phyloP scores from a whole-genome alignment of 2,329 filamentous ascomycete genomes.

The Penicillium expansum region DNA sequence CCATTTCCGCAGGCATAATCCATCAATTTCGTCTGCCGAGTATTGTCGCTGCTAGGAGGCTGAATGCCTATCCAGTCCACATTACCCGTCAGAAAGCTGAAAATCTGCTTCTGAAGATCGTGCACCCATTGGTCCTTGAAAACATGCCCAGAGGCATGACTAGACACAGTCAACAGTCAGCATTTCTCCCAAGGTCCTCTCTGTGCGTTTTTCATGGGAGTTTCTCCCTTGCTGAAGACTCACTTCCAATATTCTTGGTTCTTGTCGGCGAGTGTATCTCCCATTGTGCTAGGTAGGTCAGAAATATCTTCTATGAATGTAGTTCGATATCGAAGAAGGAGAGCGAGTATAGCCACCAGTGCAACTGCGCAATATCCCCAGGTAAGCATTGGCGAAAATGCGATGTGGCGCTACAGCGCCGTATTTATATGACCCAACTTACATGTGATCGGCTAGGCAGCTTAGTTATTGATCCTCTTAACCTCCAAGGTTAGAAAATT shows the following conservation, averaged over 20 bases:
- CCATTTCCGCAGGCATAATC: constrained; percentile 4
- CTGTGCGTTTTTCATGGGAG: background rate
- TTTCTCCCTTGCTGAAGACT: background rate
- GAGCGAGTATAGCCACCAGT: background rate
- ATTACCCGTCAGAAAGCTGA: background rate
- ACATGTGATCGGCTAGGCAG: background rate
- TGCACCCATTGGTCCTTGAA: background rate
- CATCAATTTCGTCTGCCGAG: background rate
- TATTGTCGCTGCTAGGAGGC: background rate
- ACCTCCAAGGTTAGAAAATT: background rate
- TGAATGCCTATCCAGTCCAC: background rate
- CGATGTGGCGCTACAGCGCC: background rate
- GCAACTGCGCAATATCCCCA: background rate
- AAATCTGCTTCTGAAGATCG: background rate
- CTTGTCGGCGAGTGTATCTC: background rate
- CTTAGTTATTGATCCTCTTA: background rate
- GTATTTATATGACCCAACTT: background rate
- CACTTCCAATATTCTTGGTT: constrained; percentile 1
- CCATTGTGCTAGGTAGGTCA: background rate
- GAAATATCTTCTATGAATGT: background rate
- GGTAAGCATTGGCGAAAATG: background rate
- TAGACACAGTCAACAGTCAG: background rate
- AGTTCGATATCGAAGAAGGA: background rate
- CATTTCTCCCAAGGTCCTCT: background rate
- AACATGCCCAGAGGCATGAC: background rate